Conservation (phyloP, 345 rosid genomes). For the Viola odorata region DNA sequence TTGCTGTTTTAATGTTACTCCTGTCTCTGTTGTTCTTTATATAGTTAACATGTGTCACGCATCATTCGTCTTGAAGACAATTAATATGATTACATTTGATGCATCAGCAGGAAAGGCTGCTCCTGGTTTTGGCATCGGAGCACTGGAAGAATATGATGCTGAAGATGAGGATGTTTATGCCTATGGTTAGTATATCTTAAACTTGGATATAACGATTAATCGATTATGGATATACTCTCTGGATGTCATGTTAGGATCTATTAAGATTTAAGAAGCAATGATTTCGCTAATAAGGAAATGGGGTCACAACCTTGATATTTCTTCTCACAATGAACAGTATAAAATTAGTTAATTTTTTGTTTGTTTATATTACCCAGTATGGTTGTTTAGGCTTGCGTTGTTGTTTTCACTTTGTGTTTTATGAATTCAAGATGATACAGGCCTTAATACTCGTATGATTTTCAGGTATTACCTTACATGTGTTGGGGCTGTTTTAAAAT, state of each 20-base stretch:
- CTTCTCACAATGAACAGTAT: too few species aligned
- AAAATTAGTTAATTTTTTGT: too few species aligned
- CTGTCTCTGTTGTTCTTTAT: slow-evolving; percentile 13
- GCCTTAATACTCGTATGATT: too few species aligned
- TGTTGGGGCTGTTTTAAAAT: not conserved
- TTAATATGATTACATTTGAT: slow-evolving; percentile 33
- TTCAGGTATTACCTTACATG: too few species aligned
- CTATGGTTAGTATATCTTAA: slow-evolving; percentile 40
- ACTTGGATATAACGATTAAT: not conserved
- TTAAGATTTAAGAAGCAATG: not conserved
- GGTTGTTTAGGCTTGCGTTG: not conserved
- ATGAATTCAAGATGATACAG: not conserved
- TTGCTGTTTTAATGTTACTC: slow-evolving; percentile 2
- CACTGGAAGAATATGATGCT: slow-evolving; percentile 88
- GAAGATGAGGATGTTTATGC: slow-evolving; percentile 96
- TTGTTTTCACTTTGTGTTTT: not conserved
- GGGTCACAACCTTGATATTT: too few species aligned
- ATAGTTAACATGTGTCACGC: slow-evolving; percentile 8
- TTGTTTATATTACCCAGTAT: too few species aligned
- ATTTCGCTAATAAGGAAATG: too few species aligned
- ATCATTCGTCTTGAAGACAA: slow-evolving; percentile 13
- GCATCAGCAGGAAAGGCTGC: slow-evolving; percentile 84
- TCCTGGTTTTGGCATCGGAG: slow-evolving; percentile 99
- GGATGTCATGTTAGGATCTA: not conserved
- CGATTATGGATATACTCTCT: not conserved